phyloP scores from a whole-genome alignment of 257 asterid species.

The Handroanthus guayacan region DNA sequence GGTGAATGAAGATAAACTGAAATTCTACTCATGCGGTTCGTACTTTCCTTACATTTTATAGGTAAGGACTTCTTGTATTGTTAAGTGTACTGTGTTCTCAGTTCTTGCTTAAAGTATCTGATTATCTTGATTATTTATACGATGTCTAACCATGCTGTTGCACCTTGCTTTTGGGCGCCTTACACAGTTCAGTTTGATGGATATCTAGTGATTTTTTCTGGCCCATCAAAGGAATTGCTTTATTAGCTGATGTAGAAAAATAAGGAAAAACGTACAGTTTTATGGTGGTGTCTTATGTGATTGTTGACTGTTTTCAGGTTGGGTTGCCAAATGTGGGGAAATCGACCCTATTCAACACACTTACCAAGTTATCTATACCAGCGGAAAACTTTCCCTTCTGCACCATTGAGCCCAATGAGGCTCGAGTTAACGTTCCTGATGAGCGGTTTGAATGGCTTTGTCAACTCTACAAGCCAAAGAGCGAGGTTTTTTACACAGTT shows the following conservation, averaged over 20 bases:
- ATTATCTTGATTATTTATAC: background rate
- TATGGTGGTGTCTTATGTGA: background rate
- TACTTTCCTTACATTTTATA: background rate
- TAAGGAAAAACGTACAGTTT: background rate
- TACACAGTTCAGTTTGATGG: constrained; percentile 2
- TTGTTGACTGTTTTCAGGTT: constrained; percentile 62
- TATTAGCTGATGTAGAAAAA: background rate
- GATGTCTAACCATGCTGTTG: background rate
- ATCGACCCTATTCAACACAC: constrained; percentile 97
- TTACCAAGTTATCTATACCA: constrained; percentile 93
- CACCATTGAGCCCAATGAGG: constrained; percentile 98
- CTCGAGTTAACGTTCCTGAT: constrained; percentile 90
- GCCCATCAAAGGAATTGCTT: background rate
- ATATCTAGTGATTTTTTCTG: constrained; percentile 7
- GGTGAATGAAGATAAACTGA: background rate
- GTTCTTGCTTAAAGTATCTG: constrained; percentile 2
- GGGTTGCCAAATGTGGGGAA: constrained; percentile 99
- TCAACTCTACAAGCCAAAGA: constrained; percentile 88
- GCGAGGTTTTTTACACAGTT: constrained; percentile 66
- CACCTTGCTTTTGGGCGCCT: background rate
- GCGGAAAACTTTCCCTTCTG: constrained; percentile 99
- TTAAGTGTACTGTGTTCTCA: background rate
- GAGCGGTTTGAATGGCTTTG: constrained; percentile 98
- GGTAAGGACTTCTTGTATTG: constrained; percentile 2
- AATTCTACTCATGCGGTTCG: constrained; percentile 2